phyloP scores from a whole-genome alignment of 169 alveolate species.

The Plasmodium falciparum region DNA sequence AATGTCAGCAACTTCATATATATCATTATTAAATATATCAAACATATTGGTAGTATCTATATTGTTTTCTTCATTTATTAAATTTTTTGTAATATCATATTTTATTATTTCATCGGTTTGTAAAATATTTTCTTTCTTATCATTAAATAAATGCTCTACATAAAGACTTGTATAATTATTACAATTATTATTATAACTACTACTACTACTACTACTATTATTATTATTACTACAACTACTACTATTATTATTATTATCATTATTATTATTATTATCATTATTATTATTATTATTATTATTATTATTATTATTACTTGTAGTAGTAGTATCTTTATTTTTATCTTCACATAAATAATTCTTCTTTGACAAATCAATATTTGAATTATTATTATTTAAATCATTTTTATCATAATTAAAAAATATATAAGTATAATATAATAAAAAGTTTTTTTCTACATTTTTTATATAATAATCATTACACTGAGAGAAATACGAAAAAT shows the following conservation, averaged over 20 bases:
- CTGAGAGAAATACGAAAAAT: conserved; percentile 49
- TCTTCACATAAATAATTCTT: background rate
- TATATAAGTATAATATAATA: background rate
- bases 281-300: background rate
- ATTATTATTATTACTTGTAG: background rate
- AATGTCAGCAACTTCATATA: conserved; percentile 23
- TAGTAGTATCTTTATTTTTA: background rate
- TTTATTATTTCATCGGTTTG: too few species aligned
- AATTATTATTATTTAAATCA: background rate
- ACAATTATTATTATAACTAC: too few species aligned
- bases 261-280: background rate
- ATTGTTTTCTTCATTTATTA: conserved; percentile 2
- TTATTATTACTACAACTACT: background rate
- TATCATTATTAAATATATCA: conserved; percentile 21
- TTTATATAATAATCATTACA: conserved; percentile 1
- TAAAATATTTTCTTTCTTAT: too few species aligned
- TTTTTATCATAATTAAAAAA: background rate
- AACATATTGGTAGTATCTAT: background rate
- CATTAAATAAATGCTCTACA: too few species aligned
- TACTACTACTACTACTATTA: background rate
- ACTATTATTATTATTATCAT: background rate
- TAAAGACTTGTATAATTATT: too few species aligned
- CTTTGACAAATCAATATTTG: too few species aligned
- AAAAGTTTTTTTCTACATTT: background rate
- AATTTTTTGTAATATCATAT: background rate